phyloP scores from a whole-genome alignment of 495 filamentous ascomycete species.

The Hyaloscypha variabilis region DNA sequence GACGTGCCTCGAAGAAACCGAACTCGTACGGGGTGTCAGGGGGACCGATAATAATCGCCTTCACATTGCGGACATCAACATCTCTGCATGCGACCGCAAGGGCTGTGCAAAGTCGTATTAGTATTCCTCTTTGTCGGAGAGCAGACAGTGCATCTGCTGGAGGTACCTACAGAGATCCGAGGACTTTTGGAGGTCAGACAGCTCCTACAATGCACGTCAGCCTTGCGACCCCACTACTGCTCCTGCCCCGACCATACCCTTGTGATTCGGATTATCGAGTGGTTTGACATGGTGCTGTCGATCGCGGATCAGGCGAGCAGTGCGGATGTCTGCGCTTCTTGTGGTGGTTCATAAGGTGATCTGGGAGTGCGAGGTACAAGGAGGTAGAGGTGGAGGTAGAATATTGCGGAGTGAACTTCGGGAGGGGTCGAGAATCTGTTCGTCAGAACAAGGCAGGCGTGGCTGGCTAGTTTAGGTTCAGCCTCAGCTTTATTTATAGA shows the following conservation, averaged over 20 bases:
- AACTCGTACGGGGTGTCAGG: constrained; percentile 96
- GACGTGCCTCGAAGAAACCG: constrained; percentile 87
- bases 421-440: neutral
- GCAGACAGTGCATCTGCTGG: constrained; percentile 1
- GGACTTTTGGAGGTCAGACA: constrained; percentile 78
- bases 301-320: constrained; percentile 10
- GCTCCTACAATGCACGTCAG: constrained; percentile 62
- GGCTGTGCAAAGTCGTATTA: constrained; percentile 47
- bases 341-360: constrained; percentile 18
- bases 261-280: constrained; percentile 83
- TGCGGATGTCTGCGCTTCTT: constrained; percentile 14
- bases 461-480: constrained; percentile 5
- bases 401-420: neutral
- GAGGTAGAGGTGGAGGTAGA: neutral
- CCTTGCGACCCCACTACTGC: constrained; percentile 34
- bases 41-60: constrained; percentile 87
- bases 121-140: neutral
- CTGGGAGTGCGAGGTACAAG: neutral
- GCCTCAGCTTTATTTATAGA: neutral
- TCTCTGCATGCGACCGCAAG: constrained; percentile 86
- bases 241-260: constrained; percentile 55
- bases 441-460: constrained; percentile 14
- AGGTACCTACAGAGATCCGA: constrained; percentile 74
- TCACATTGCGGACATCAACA: constrained; percentile 84
- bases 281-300: constrained; percentile 68